Percentiles rank a stretch among this genome's conserved stretches.
These are phyloP conservation scores for Ogataea sp. DNA, from an alignment of 805 yeast species.

Conservation along the genomic window DNA sequence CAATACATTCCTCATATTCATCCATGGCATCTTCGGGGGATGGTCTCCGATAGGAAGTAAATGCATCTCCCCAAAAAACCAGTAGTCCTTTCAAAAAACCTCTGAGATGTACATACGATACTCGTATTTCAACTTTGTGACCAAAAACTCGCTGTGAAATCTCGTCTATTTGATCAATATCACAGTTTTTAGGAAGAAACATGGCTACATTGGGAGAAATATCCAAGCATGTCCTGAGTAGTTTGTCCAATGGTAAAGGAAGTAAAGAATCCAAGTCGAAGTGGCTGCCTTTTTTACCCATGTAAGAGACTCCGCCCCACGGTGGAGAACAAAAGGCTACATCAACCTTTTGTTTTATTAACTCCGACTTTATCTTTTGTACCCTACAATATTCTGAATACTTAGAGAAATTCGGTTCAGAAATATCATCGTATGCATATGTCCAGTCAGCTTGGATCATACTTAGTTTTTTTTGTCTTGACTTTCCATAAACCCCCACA, in stretches of 20 bases:
- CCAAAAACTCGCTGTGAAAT: constrained; percentile 43
- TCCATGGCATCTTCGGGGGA: too few species aligned
- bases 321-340: constrained; percentile 75
- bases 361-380: constrained; percentile 5
- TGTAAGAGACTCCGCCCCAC: constrained; percentile 77
- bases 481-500: constrained; percentile 41
- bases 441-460: constrained; percentile 41
- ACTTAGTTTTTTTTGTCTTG: constrained; percentile 41
- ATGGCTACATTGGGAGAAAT: constrained; percentile 43
- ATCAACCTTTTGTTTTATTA: too few species aligned
- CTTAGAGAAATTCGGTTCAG: too few species aligned
- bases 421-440: constrained; percentile 8
- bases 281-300: constrained; percentile 28
- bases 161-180: constrained; percentile 40
- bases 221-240: constrained; percentile 34
- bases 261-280: constrained; percentile 34
- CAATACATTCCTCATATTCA: not conserved
- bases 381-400: too few species aligned
- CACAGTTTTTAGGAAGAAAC: constrained; percentile 56
- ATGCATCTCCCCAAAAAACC: constrained; percentile 52
- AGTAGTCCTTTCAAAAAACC: constrained; percentile 46
- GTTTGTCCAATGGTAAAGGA: constrained; percentile 40
- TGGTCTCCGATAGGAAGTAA: constrained; percentile 16
- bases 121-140: constrained; percentile 31
- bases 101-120: constrained; percentile 32